phyloP scores from a whole-genome alignment of 371 early-diverging fungal genomes.

The Mucor mucedo region DNA sequence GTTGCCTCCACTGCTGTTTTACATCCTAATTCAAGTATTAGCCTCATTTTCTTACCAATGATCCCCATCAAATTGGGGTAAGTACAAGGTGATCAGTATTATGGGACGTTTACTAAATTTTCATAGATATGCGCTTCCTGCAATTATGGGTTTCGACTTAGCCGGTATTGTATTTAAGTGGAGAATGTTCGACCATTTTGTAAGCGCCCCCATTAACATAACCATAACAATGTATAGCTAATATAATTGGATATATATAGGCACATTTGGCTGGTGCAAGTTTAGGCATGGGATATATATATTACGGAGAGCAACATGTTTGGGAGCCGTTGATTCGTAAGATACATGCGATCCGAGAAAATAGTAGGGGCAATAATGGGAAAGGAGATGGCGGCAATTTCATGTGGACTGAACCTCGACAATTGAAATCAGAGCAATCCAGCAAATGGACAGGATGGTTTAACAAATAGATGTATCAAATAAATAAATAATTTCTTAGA shows the following conservation, averaged over 20 bases:
- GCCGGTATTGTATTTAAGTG: slow-evolving; percentile 64
- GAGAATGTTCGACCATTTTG: slow-evolving; percentile 72
- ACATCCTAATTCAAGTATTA: slow-evolving; percentile 66
- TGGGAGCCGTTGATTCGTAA: slow-evolving; percentile 56
- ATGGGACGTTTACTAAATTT: background rate
- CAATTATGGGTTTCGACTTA: slow-evolving; percentile 66
- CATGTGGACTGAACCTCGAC: slow-evolving; percentile 24
- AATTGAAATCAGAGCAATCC: slow-evolving; percentile 3
- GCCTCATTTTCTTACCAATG: slow-evolving; percentile 76
- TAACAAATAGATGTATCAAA: slow-evolving; percentile 10
- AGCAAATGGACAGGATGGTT: slow-evolving; percentile 31
- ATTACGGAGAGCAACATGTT: slow-evolving; percentile 54
- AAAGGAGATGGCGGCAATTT: slow-evolving; percentile 19
- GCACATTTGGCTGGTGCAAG: slow-evolving; percentile 73
- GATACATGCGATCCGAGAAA: slow-evolving; percentile 29
- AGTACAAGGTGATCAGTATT: background rate
- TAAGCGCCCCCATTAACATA: slow-evolving; percentile 33
- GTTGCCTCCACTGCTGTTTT: slow-evolving; percentile 61
- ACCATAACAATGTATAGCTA: background rate
- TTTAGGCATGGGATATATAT: slow-evolving; percentile 55
- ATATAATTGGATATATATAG: slow-evolving; percentile 26
- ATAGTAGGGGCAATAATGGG: slow-evolving; percentile 1
- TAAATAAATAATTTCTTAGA: background rate
- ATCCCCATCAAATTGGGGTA: slow-evolving; percentile 68
- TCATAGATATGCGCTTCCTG: slow-evolving; percentile 53